Evolutionary conservation across 176 grass and related monocot species (phyloP).

Genomic region (Aegilops longissima): DNA sequence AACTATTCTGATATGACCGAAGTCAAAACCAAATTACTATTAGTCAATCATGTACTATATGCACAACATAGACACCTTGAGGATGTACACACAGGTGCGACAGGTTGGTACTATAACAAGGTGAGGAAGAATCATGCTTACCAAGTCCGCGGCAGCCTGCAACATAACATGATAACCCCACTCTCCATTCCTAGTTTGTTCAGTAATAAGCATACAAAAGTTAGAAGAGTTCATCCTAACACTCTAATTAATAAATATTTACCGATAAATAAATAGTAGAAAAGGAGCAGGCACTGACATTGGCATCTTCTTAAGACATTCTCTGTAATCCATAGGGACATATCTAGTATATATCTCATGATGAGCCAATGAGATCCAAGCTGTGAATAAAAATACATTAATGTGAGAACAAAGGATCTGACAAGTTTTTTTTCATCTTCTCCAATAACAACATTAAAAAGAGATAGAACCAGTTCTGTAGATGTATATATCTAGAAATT

Average conservation of each 20-base stretch:
- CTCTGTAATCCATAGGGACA: too few relatives aligned
- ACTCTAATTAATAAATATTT: too few relatives aligned
- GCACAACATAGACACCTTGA: too few relatives aligned
- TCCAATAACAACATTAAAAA: background rate
- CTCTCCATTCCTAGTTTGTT: constrained; percentile 64
- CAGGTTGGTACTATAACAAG: background rate
- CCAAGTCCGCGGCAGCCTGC: constrained; percentile 88
- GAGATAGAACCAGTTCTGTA: background rate
- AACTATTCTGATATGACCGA: too few relatives aligned
- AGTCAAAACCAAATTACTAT: background rate
- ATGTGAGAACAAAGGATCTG: background rate
- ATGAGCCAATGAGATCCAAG: too few relatives aligned
- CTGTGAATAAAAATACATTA: constrained; percentile 29
- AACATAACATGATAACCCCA: constrained; percentile 97
- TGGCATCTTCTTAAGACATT: too few relatives aligned
- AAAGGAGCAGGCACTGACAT: too few relatives aligned
- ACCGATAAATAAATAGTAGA: too few relatives aligned
- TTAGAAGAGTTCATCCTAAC: too few relatives aligned
- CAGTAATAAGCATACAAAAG: constrained; percentile 15
- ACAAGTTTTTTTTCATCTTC: background rate
- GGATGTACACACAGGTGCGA: background rate
- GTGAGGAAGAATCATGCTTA: constrained; percentile 39
- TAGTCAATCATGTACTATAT: background rate
- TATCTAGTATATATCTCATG: too few relatives aligned
- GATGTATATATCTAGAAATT: background rate